Evolutionary conservation across 768 basidiomycete species (phyloP), one percentile per base, ranked within the genome.

Genomic region (Cyclocybe aegerita): DNA sequence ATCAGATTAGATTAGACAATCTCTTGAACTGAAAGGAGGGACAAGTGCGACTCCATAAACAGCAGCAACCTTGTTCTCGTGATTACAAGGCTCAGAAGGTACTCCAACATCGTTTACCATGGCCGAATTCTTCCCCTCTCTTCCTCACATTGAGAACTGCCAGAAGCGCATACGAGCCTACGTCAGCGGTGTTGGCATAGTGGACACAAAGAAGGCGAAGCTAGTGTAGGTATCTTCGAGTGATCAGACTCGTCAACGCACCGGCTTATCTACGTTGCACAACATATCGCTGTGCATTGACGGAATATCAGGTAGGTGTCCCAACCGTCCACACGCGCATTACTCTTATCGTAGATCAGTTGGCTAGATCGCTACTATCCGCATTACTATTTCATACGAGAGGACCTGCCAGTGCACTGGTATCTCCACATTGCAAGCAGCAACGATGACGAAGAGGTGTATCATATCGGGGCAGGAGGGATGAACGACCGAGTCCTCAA

Each of bases 291-390:
- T 23, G 23, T 5, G 23, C 23, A 5, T 5, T 23, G 23, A 23
- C 23, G 23, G 23, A 5, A 15, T 37, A 37, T 17, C n/a, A 14
- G 12, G 14, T 11, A 33, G 14, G 12, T 11, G 10, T 33, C 46
- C 40, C 40, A 35, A 33, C 31, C 38, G 0, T 40, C 41, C 7
- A 44, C 15, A 42, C 32, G n/a, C n/a, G 31, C 4, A 36, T 32
- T 16, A 37, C 12, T 30, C 8, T 35, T n/a, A 40, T 31, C 17
- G 10, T 9, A 8, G 8, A 39, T 9, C 45, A 59, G 85, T 12
- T 86, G 84, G 85, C 72, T 82, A 43, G 70, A 74, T 37, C 67
- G 69, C 14, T 70, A 65, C 53, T 85, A 79, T 61, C 84, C 85
- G 1, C 53, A 52, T 3, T 85, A 84, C 54, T 85, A 72, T 60